Base-by-base conservation (phyloP, 1,284 basidiomycete species). In the Cystobasidiaceae sp. region DNA sequence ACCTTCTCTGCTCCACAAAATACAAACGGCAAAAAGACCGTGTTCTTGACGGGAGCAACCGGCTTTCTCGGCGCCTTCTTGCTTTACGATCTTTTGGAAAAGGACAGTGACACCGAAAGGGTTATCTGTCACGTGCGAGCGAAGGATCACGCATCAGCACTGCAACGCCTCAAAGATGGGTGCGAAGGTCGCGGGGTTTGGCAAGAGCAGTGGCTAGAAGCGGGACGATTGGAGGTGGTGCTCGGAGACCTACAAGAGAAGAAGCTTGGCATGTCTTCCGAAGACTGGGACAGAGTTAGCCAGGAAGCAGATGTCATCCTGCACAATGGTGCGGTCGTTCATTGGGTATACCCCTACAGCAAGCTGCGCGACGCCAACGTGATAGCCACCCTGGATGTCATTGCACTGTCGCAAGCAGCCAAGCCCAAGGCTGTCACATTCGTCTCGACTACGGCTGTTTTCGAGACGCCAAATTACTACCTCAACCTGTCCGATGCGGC, bases 311-410 rank as follows among this genome's bases (percentile, higher is more conserved):
- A 97, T 75, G 85, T 85, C 1, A 82, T 99, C 32, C 76, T 98
- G 61, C 96, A 98, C 77, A 99, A 99, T 73, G 96, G 96, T 48
- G 96, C 96, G 23, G 79, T 98, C 75, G 96, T 92, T 71, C 96
- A 98, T 76, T 99, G 96, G 96, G 91, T 98, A 2, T 98, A 97
- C 78, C 92, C 93, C 0, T 99, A 99, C 78, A 87, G 91, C 75
- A 92, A 88, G 77, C 82, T 99, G 37, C 88, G 93, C 17, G 82
- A 87, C 0, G 85, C 93, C 28, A 99, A 98, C 75, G 96, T 98
- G 13, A 75, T 93, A 3, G 87, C 89, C 0, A 98, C 96, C 1
- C 74, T 97, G 61, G 88, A 88, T 1, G 85, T 86, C 1, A 82
- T 97, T 58, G 83, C 89, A 52, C 83, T 99, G 30, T 65, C 67